Percentiles rank a stretch among this genome's conserved stretches.
Conservation (phyloP, 2,329 filamentous ascomycete genomes). For the Fusarium sp. region DNA sequence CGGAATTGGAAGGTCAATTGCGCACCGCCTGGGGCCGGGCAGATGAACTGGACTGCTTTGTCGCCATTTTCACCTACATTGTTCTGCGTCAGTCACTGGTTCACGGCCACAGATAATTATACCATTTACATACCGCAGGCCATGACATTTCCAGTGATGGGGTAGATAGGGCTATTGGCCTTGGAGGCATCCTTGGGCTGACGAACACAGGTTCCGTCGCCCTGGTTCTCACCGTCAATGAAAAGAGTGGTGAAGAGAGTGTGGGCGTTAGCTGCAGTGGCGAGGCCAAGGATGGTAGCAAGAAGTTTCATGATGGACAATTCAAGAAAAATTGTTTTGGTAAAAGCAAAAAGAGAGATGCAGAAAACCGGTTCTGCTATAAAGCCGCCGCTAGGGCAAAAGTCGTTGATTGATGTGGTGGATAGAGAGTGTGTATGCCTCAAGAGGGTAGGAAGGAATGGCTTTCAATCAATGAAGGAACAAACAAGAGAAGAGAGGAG, state of each 20-base stretch:
- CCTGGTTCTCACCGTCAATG: conserved; percentile 72
- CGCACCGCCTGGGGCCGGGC: conserved; percentile 64
- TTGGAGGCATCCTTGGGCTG: conserved; percentile 68
- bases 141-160: conserved; percentile 72
- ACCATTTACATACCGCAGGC: conserved; percentile 72
- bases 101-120: fast-evolving
- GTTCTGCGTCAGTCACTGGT: neutral
- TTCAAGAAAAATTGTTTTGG: conserved; percentile 40
- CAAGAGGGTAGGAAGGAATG: conserved; percentile 35
- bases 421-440: conserved; percentile 30
- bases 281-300: conserved; percentile 53
- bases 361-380: conserved; percentile 47
- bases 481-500: conserved; percentile 29
- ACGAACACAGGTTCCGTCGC: conserved; percentile 78
- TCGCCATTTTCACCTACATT: conserved; percentile 59
- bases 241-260: conserved; percentile 75
- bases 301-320: conserved; percentile 56
- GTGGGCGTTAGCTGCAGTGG: conserved; percentile 63
- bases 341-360: conserved; percentile 8
- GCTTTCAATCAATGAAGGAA: conserved; percentile 38
- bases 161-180: conserved; percentile 69
- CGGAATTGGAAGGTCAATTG: conserved; percentile 77
- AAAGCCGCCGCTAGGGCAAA: conserved; percentile 41
- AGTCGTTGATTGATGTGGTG: conserved; percentile 17
- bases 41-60: conserved; percentile 62